Percentiles rank a stretch among this genome's conserved stretches.
Evolutionary conservation across 192 early-diverging fungal genomes (phyloP).

Genomic region (Gorgonomyces haynaldii): DNA sequence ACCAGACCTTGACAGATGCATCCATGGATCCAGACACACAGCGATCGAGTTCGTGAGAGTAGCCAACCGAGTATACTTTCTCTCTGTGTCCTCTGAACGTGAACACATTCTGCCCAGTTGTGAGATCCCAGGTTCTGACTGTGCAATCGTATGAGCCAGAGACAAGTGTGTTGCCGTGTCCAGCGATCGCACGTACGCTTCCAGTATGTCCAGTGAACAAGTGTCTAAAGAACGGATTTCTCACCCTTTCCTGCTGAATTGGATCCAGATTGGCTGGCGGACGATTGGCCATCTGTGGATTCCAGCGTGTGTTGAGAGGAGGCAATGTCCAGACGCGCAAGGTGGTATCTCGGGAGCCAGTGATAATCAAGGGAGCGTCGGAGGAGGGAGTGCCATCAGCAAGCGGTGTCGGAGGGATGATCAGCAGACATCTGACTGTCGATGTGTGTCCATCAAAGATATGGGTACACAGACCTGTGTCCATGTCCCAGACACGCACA

Average conservation of each 20-base stretch:
- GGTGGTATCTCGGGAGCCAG: conserved; percentile 89
- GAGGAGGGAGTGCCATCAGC: conserved; percentile 4
- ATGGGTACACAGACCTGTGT: conserved; percentile 78
- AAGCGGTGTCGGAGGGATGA: conserved; percentile 39
- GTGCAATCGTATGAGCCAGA: conserved; percentile 87
- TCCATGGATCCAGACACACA: conserved; percentile 95
- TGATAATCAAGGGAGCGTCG: conserved; percentile 63
- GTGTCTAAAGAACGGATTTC: conserved; percentile 75
- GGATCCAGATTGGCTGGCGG: conserved; percentile 1
- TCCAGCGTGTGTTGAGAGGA: conserved; percentile 47
- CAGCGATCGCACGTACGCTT: conserved; percentile 89
- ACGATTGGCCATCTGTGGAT: conserved; percentile 7
- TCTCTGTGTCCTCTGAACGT: conserved; percentile 74
- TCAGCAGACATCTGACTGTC: conserved; percentile 87
- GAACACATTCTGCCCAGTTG: conserved; percentile 56
- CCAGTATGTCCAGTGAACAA: conserved; percentile 74
- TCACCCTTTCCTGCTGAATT: too few species aligned
- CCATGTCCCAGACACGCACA: conserved; percentile 94
- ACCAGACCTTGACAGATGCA: conserved; percentile 86
- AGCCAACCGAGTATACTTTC: conserved; percentile 92
- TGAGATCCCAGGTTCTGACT: conserved; percentile 84
- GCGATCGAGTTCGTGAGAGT: conserved; percentile 67
- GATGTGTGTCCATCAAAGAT: conserved; percentile 88
- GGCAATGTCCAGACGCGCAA: conserved; percentile 89
- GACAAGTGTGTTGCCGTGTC: conserved; percentile 70